A percentile compares a stretch with the other conserved stretches of the same genome.
Conservation (phyloP, 1,284 basidiomycete genomes). For the Ustilago vetiveriae region DNA sequence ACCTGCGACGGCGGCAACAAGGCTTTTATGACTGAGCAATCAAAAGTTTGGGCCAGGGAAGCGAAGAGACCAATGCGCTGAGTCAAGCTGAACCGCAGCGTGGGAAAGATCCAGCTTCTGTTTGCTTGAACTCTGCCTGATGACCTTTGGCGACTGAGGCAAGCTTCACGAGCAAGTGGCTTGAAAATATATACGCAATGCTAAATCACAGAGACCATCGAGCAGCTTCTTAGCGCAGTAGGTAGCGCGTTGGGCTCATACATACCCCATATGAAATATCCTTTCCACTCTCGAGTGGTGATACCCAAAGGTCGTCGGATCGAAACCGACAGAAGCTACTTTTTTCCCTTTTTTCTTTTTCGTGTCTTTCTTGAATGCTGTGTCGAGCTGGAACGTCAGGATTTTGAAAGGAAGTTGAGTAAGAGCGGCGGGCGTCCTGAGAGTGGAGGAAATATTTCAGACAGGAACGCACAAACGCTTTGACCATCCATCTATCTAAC, state of each 20-base stretch:
- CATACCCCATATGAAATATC: slow-evolving; percentile 14
- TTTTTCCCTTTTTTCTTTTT: slow-evolving; percentile 7
- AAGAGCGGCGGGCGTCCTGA: no score
- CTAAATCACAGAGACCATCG: no score
- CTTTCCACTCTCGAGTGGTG: slow-evolving; percentile 37
- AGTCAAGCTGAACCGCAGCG: neutral
- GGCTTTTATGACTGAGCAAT: no score
- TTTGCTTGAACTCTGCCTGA: neutral
- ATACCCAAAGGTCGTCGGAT: slow-evolving; percentile 58
- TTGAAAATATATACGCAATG: neutral
- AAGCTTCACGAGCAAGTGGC: no score
- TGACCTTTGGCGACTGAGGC: slow-evolving; percentile 6
- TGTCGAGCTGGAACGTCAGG: no score
- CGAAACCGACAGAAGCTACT: slow-evolving; percentile 55
- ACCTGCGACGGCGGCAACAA: no score
- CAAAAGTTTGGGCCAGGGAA: no score
- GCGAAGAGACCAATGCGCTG: neutral
- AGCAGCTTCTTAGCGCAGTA: slow-evolving; percentile 46
- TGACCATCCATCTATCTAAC: neutral
- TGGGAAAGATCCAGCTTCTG: no score
- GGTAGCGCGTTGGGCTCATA: slow-evolving; percentile 54
- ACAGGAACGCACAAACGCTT: neutral
- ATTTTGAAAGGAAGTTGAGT: no score
- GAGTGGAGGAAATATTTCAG: neutral
- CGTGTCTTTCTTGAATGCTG: neutral